These are phyloP conservation scores for Ailanthus altissimus DNA, from an alignment of 345 rosid species.

Conservation along the genomic window DNA sequence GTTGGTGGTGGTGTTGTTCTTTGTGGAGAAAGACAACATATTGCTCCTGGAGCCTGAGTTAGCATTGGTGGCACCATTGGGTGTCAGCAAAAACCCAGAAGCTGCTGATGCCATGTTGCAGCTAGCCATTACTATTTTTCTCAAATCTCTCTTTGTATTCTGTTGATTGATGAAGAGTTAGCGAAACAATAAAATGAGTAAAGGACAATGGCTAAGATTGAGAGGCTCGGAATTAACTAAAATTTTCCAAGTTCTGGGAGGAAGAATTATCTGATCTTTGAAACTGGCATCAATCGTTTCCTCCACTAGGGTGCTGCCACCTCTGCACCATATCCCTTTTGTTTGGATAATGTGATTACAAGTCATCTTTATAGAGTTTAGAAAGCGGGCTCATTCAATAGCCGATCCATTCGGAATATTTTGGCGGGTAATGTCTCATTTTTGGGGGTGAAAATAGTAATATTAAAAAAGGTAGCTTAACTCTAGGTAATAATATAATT, in stretches of 20 bases:
- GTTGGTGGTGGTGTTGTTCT: conserved; percentile 27
- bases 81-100: conserved; percentile 52
- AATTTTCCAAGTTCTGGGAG: conserved; percentile 14
- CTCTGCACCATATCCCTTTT: conserved; percentile 46
- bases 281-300: conserved; percentile 35
- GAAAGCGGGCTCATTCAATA: not conserved
- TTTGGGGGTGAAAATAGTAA: no score
- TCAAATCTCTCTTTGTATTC: not conserved
- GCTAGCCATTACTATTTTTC: conserved; percentile 46
- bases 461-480: no score
- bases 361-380: not conserved
- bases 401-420: not conserved
- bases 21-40: conserved; percentile 47
- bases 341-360: conserved; percentile 50
- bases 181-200: conserved; percentile 3
- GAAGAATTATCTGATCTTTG: conserved; percentile 41
- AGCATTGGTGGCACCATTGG: conserved; percentile 36
- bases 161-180: not conserved
- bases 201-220: conserved; percentile 24
- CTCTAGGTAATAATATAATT: no score
- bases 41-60: conserved; percentile 41
- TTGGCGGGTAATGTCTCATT: not conserved
- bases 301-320: conserved; percentile 66
- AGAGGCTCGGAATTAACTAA: conserved; percentile 41
- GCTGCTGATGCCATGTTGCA: conserved; percentile 74